Base-by-base conservation (phyloP, 441 rosid genomes). In the Jatropha multifida region DNA sequence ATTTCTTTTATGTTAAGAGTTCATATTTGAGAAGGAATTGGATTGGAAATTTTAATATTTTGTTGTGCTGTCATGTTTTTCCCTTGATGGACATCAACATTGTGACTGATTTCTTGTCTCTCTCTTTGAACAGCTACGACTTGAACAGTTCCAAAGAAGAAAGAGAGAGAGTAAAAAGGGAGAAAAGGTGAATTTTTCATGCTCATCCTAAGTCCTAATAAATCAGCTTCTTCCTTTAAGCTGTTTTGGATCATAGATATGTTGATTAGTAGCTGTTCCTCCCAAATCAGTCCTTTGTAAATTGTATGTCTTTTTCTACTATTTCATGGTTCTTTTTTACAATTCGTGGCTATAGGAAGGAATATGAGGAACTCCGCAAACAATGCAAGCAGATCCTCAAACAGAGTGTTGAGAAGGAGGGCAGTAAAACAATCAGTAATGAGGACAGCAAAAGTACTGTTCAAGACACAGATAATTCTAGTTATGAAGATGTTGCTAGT, bases 61-160 rank as follows among this genome's bases (percentile, higher is more conserved):
- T 61, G n/a, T 0, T 15, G 10, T 61, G 7, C 42, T 27, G 55
- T 32, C n/a, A 61, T 7, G 15, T 44, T 46, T 78, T 68, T 11
- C 27, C 23, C 2, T 59, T 7, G 10, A 9, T 72, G 26, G 52
- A 72, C 74, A 9, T 79, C 70, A 77, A 74, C 38, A 27, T 70
- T 13, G 42, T 79, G 61, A 48, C 65, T 69, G n/a, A 69, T 56
- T 65, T 70, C 54, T 6, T 44, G 64, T 61, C 54, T 3, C 20
- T 73, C 17, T n/a, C 20, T 26, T 48, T 58, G 20, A 60, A 79
- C 87, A 90, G 94, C 60, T 88, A 84, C 77, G 88, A 89, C 60
- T 86, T 92, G 80, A 94, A 84, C 81, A 90, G 94, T 80, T 84
- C 97, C 58, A 83, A 85, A 82, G 92, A 90, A 82, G 93, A 92